These are phyloP conservation scores for Pestalotiopsis sp. DNA, from an alignment of 2,329 filamentous ascomycete genomes.

Conservation along the genomic window DNA sequence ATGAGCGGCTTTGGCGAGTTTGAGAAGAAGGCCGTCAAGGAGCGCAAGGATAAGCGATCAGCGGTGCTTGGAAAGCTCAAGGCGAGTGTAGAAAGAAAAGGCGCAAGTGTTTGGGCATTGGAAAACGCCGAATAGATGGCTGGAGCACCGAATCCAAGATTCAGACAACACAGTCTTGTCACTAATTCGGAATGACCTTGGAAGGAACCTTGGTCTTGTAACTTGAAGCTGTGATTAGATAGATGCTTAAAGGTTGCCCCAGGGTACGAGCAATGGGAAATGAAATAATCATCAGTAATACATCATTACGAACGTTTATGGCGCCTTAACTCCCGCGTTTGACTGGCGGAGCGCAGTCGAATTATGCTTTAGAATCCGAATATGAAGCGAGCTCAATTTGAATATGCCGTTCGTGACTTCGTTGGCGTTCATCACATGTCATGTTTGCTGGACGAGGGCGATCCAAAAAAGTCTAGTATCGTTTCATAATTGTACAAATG, in stretches of 20 bases:
- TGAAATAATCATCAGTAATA: neutral
- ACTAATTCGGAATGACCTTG: neutral
- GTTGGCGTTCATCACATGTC: neutral
- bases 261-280: neutral
- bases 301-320: neutral
- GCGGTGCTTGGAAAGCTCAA: conserved; percentile 56
- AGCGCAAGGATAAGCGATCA: conserved; percentile 54
- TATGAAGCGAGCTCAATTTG: neutral
- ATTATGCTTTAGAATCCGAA: no score
- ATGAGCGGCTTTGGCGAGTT: conserved; percentile 61
- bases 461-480: conserved; percentile 19
- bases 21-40: conserved; percentile 60
- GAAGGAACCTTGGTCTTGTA: neutral
- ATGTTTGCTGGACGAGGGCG: neutral
- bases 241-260: neutral
- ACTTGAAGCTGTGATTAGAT: neutral
- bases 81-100: conserved; percentile 50
- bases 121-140: conserved; percentile 42
- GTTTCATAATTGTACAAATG: conserved; percentile 34
- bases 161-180: neutral
- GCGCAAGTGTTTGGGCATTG: conserved; percentile 51
- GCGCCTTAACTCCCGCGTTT: neutral
- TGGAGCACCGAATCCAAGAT: neutral
- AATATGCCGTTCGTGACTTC: neutral
- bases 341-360: no score